phyloP scores from a whole-genome alignment of 768 basidiomycete species.

The Candolleomyces eurysporus region DNA sequence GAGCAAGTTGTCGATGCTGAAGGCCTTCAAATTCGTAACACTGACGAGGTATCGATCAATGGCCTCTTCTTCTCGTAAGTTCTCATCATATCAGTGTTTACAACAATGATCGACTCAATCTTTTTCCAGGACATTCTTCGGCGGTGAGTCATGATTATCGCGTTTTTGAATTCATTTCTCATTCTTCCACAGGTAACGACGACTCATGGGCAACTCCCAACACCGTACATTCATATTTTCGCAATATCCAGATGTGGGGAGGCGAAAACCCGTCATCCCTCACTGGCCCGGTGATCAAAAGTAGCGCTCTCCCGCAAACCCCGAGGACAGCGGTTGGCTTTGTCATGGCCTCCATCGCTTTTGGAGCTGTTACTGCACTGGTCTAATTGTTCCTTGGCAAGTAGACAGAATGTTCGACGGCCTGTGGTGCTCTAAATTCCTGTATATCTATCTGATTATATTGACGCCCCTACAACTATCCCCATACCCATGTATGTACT shows the following conservation, averaged over 20 bases:
- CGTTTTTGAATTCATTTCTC: too few relatives aligned
- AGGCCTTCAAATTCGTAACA: conserved; percentile 63
- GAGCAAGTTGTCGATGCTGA: conserved; percentile 56
- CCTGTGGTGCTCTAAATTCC: too few relatives aligned
- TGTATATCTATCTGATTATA: too few relatives aligned
- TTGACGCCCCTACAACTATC: too few relatives aligned
- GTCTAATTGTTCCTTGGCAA: not conserved
- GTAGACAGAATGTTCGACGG: not conserved
- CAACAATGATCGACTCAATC: not conserved
- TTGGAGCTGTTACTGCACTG: not conserved
- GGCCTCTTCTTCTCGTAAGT: conserved; percentile 80
- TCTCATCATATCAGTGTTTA: not conserved
- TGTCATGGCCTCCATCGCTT: not conserved
- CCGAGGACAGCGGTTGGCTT: conserved; percentile 1
- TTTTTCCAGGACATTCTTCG: conserved; percentile 70
- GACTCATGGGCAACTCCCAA: conserved; percentile 67
- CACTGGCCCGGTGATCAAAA: conserved; percentile 30
- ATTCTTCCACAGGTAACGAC: conserved; percentile 34
- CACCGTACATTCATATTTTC: conserved; percentile 71
- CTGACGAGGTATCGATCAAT: conserved; percentile 48
- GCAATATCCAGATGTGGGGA: conserved; percentile 69
- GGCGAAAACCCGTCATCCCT: conserved; percentile 49
- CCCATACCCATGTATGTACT: too few relatives aligned
- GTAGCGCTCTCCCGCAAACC: conserved; percentile 15
- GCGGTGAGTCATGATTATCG: conserved; percentile 41